These are phyloP conservation scores for Linum usitatissimum DNA, from an alignment of 345 rosid genomes.

Conservation along the genomic window DNA sequence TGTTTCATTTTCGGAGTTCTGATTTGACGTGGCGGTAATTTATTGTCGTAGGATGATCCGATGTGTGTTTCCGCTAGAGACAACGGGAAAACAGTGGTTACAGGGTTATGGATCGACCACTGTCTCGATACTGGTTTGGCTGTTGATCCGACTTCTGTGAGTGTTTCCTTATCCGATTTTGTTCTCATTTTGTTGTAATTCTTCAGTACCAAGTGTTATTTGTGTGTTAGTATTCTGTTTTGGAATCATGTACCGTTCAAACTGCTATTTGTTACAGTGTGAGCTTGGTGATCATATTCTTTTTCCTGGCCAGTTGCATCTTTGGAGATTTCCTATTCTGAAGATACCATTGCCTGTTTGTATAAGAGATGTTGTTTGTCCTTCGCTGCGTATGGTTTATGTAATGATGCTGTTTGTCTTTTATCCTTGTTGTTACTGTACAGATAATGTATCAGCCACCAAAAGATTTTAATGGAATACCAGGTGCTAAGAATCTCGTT, in stretches of 20 bases:
- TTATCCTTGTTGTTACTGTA: not conserved
- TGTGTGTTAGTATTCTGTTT: no score
- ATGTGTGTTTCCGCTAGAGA: constrained; percentile 56
- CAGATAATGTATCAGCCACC: constrained; percentile 78
- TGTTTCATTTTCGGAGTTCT: not conserved
- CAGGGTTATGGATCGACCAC: constrained; percentile 79
- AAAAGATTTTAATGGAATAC: constrained; percentile 73
- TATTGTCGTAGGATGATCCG: constrained; percentile 58
- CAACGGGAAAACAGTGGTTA: constrained; percentile 64
- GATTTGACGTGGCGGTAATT: not conserved
- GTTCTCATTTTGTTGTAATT: not conserved
- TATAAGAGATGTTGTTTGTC: no score
- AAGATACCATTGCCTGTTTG: no score
- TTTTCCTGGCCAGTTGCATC: no score
- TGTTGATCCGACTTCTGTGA: constrained; percentile 57
- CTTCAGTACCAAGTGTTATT: not conserved
- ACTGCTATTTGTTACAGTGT: no score
- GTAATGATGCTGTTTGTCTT: not conserved
- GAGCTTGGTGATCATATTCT: no score
- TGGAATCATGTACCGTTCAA: no score
- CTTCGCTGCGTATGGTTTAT: not conserved
- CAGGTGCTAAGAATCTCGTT: constrained; percentile 45
- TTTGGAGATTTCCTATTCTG: no score
- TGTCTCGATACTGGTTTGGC: constrained; percentile 59
- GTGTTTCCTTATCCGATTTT: constrained; percentile 16